A percentile compares a stretch with the other conserved stretches of the same genome.
These are phyloP conservation scores for Calonectria pseudoreteaudii DNA, from an alignment of 2,329 filamentous ascomycete genomes.

Conservation along the genomic window DNA sequence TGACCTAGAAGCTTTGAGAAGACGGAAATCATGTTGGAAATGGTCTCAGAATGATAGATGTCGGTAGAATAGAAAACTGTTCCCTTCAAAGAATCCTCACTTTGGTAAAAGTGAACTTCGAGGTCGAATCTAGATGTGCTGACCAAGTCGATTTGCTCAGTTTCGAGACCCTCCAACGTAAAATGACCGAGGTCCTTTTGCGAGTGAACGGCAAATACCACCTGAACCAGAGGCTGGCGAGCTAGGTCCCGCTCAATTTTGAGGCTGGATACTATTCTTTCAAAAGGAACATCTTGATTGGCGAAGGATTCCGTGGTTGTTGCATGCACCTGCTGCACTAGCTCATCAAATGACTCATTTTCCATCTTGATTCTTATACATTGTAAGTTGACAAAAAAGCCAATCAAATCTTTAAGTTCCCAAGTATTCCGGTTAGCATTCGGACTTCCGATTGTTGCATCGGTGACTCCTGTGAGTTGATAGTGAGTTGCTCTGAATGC, in stretches of 20 bases:
- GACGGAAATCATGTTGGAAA: not conserved
- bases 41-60: not conserved
- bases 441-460: slow-evolving; percentile 35
- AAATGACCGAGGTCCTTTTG: not conserved
- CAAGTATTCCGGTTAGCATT: slow-evolving; percentile 32
- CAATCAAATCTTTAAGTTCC: slow-evolving; percentile 33
- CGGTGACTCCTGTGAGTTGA: slow-evolving; percentile 34
- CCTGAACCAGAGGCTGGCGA: not conserved
- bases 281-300: not conserved
- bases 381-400: slow-evolving; percentile 42
- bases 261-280: not conserved
- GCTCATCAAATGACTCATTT: not conserved
- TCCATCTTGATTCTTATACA: slow-evolving; percentile 32
- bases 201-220: not conserved
- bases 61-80: not conserved
- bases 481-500: slow-evolving; percentile 40
- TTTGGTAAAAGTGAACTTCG: not conserved
- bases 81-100: not conserved
- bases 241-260: not conserved
- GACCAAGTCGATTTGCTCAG: not conserved
- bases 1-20: not conserved
- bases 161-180: too few species aligned
- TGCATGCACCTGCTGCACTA: not conserved
- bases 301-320: not conserved
- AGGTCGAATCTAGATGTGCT: not conserved